Conservation (phyloP, 1,284 basidiomycete genomes). For the Fomitopsis schrenkii region DNA sequence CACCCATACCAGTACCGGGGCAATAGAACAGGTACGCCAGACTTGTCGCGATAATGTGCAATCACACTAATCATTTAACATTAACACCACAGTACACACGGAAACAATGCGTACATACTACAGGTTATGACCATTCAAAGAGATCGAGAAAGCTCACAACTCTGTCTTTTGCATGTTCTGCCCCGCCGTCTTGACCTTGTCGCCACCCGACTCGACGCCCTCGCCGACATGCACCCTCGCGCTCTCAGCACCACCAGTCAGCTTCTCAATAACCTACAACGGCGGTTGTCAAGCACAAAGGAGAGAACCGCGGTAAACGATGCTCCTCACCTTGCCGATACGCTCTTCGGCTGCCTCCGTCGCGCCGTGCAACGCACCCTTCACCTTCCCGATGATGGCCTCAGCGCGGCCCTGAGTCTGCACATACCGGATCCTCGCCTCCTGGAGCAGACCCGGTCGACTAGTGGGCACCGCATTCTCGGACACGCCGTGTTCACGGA, state of each 20-base stretch:
- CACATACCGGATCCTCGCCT: conserved; percentile 71
- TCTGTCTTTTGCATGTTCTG: conserved; percentile 18
- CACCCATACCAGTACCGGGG: too few relatives aligned
- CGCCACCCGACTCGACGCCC: conserved; percentile 16
- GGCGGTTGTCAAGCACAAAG: background rate
- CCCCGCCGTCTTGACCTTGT: conserved; percentile 10
- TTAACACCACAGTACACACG: background rate
- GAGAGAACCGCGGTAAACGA: background rate
- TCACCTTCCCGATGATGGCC: conserved; percentile 51
- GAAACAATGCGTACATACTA: background rate
- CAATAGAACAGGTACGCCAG: too few relatives aligned
- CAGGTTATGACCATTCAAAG: background rate
- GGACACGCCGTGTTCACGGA: conserved; percentile 68
- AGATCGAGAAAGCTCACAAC: conserved; percentile 7
- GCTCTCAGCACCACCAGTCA: conserved; percentile 38
- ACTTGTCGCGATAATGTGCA: background rate
- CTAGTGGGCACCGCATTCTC: conserved; percentile 61
- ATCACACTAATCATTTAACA: background rate
- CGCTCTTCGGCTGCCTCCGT: conserved; percentile 70
- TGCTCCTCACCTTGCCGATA: conserved; percentile 30
- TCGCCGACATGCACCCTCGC: conserved; percentile 27
- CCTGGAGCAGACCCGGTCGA: conserved; percentile 73
- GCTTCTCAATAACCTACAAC: conserved; percentile 34
- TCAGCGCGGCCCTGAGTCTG: conserved; percentile 59
- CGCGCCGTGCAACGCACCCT: conserved; percentile 56